A percentile compares a stretch with the other conserved stretches of the same genome.
Evolutionary conservation across 495 filamentous ascomycete genomes (phyloP).

Genomic region (Aspergillus indologenus): DNA sequence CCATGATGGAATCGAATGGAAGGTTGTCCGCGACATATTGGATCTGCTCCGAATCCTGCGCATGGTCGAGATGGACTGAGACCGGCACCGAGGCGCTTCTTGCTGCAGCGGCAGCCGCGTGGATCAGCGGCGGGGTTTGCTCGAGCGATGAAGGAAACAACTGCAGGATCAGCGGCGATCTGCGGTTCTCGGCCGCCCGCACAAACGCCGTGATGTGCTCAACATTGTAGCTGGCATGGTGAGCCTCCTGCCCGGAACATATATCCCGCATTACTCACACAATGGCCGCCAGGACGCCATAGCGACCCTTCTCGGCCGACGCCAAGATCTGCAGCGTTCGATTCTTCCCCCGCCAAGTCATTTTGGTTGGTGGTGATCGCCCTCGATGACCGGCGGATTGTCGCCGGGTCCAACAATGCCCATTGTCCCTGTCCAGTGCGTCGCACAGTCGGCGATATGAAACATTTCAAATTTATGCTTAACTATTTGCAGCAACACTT

Average conservation of each 20-base stretch:
- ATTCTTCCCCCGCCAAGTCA: slow-evolving; percentile 41
- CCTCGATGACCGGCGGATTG: not conserved
- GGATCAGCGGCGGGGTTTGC: slow-evolving; percentile 54
- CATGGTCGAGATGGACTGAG: slow-evolving; percentile 66
- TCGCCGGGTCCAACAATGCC: not conserved
- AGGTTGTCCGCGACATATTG: slow-evolving; percentile 52
- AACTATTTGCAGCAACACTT: not conserved
- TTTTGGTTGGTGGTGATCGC: not conserved
- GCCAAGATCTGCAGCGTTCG: slow-evolving; percentile 59
- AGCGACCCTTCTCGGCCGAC: slow-evolving; percentile 55
- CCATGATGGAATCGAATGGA: slow-evolving; percentile 68
- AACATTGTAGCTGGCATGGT: slow-evolving; percentile 58
- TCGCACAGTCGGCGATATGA: not conserved
- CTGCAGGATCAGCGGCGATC: slow-evolving; percentile 66
- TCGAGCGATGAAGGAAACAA: slow-evolving; percentile 72
- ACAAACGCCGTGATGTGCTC: slow-evolving; percentile 69
- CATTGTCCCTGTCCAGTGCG: not conserved
- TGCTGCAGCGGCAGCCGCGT: slow-evolving; percentile 54
- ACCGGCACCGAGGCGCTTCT: slow-evolving; percentile 60
- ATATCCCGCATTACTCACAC: slow-evolving; percentile 12
- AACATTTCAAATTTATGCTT: not conserved
- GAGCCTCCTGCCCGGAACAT: not conserved
- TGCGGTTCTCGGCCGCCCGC: slow-evolving; percentile 61
- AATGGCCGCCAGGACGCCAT: slow-evolving; percentile 64
- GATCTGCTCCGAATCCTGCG: slow-evolving; percentile 59